Evolutionary conservation across 225 moss, liverwort and hornwort genomes (phyloP), one percentile per base, ranked within the genome.

Genomic region (Polytrichum formosum): DNA sequence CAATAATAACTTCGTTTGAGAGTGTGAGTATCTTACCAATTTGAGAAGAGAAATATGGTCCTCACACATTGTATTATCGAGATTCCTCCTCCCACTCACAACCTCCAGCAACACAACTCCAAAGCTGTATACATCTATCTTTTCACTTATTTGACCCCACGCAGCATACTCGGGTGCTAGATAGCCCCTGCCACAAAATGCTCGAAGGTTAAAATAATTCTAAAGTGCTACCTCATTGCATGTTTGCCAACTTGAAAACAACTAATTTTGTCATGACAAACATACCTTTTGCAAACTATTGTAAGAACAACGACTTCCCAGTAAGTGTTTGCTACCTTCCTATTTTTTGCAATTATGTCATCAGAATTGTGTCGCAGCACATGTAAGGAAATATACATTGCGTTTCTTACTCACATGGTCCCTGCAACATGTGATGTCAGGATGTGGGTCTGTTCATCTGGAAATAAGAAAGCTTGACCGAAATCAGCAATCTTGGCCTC

Each of bases 401-500:
- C 27, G 27, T 4, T 0, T 20, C 27, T 5, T n/a, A 69, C 72
- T 53, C 67, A 54, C 69, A 7, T 66, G 18, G 65, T 66, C 29
- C 65, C 65, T 6, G 65, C 65, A 66, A 66, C 31, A 29, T 66
- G 18, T 18, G 56, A 30, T 7, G 56, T 69, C 5, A 53, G 27
- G 28, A 69, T 56, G 19, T 67, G 28, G 30, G 26, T 77, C 5
- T 67, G 18, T 5, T 73, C 77, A 22, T 77, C 77, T 16, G 21
- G 13, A 21, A 63, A 66, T 18, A 60, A 33, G 8, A 64, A 17
- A 13, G 77, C 77, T 28, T 72, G 31, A 20, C 77, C 77, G 72
- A 77, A 77, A 30, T 77, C 77, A 1, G 77, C 77, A 61, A 77
- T 73, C 37, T 77, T 72, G 2, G 72, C 28, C 26, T 63, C 20